Evolutionary conservation across 2,329 filamentous ascomycete genomes (phyloP).

Genomic region (Gnomoniopsis sp.): DNA sequence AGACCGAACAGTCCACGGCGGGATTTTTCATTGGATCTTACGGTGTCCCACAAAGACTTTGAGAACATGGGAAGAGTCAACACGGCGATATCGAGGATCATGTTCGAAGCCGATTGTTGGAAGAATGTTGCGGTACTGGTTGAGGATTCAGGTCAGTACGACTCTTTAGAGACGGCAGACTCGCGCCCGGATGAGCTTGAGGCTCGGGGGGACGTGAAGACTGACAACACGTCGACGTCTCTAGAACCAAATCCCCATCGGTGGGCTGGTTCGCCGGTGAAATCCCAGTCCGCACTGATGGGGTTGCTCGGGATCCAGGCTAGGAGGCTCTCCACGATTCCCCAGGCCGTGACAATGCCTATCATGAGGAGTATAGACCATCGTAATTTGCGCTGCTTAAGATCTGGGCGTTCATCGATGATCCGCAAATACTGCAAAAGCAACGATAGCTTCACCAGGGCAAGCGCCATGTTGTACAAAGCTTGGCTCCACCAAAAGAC

Average conservation of each 20-base stretch:
- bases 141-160: too few relatives aligned
- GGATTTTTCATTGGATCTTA: neutral
- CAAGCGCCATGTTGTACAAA: conserved; percentile 21
- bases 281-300: conserved; percentile 19
- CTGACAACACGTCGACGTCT: neutral
- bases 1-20: conserved; percentile 1
- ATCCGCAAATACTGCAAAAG: conserved; percentile 25
- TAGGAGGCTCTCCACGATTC: conserved; percentile 18
- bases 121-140: neutral
- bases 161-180: too few relatives aligned
- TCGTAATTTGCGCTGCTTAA: conserved; percentile 15
- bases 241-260: conserved; percentile 2
- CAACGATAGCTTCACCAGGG: conserved; percentile 23
- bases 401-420: conserved; percentile 16
- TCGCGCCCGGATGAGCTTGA: too few relatives aligned
- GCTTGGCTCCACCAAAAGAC: conserved; percentile 16
- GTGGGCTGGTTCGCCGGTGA: neutral
- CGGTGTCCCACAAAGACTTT: conserved; percentile 5
- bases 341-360: conserved; percentile 19
- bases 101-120: conserved; percentile 5
- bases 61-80: conserved; percentile 4
- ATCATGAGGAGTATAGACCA: conserved; percentile 17
- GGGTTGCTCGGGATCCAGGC: conserved; percentile 23
- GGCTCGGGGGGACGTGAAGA: neutral
- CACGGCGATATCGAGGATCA: conserved; percentile 3